Conservation (phyloP, 2,329 filamentous ascomycete genomes). For the Didymella arachidicola region DNA sequence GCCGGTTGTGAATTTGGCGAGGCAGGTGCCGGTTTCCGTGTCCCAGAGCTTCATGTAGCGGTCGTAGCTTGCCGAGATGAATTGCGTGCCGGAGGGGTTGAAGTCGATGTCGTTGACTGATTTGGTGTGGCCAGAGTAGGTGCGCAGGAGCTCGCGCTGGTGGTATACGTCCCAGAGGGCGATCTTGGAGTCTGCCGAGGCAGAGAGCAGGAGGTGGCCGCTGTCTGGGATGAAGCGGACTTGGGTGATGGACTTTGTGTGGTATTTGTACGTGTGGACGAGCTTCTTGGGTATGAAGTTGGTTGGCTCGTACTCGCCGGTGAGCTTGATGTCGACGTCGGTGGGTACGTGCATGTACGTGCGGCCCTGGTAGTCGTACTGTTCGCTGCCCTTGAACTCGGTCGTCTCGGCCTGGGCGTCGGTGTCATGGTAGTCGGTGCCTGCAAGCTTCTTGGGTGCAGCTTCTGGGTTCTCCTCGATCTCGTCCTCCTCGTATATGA, state of each 20-base stretch:
- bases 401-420: constrained; percentile 72
- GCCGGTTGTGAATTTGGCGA: constrained; percentile 88
- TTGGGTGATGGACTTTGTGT: constrained; percentile 83
- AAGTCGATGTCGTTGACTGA: constrained; percentile 90
- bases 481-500: constrained; percentile 79
- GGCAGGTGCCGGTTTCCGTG: constrained; percentile 89
- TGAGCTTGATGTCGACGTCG: constrained; percentile 60
- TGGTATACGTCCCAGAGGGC: constrained; percentile 97
- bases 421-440: constrained; percentile 60
- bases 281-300: constrained; percentile 97
- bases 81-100: constrained; percentile 80
- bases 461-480: constrained; percentile 65
- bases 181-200: constrained; percentile 87
- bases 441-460: constrained; percentile 66
- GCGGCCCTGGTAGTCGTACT: constrained; percentile 92
- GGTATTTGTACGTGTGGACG: constrained; percentile 87
- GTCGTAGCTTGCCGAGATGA: constrained; percentile 92
- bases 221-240: constrained; percentile 88
- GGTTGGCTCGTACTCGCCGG: constrained; percentile 78
- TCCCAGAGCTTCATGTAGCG: constrained; percentile 98
- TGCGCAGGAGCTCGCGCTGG: constrained; percentile 83
- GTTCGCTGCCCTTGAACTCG: constrained; percentile 81
- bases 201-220: constrained; percentile 87
- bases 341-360: constrained; percentile 98
- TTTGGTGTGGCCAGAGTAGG: constrained; percentile 91